These are phyloP conservation scores for Ceratobasidium sp. DNA, from an alignment of 1,284 basidiomycete species.

Conservation along the genomic window DNA sequence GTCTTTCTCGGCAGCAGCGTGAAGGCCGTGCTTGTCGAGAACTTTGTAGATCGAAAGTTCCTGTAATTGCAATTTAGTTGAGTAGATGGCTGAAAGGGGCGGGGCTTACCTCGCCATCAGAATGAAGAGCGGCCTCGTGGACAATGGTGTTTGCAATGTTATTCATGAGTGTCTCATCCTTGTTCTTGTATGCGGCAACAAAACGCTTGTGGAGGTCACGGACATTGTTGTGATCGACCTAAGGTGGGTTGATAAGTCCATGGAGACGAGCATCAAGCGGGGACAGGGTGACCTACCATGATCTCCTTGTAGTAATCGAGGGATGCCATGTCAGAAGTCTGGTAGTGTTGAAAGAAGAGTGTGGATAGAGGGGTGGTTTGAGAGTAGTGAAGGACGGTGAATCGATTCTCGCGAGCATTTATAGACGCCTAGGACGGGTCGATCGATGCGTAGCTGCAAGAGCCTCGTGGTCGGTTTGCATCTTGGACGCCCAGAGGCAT, in stretches of 20 bases:
- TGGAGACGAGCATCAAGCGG: not conserved
- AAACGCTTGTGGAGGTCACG: slow-evolving; percentile 4
- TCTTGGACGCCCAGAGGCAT: not conserved
- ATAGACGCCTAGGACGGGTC: not conserved
- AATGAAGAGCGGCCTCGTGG: not conserved
- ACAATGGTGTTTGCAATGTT: slow-evolving; percentile 8
- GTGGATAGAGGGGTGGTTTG: not conserved
- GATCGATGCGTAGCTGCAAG: slow-evolving; percentile 12
- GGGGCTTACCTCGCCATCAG: slow-evolving; percentile 1
- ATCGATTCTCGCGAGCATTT: not conserved
- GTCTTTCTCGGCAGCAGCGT: slow-evolving; percentile 28
- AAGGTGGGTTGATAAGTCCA: not conserved
- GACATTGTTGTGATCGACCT: slow-evolving; percentile 23
- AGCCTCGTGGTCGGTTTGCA: not conserved
- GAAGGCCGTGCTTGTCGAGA: slow-evolving; percentile 11
- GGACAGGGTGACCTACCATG: not conserved
- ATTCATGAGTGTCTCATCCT: not conserved
- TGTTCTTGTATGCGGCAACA: not conserved
- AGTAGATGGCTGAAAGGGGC: not conserved
- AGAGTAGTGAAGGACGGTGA: not conserved
- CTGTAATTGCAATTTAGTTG: not conserved
- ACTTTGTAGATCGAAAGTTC: slow-evolving; percentile 33
- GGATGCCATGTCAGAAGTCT: not conserved
- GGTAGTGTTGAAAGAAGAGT: not conserved
- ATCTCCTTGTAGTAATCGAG: slow-evolving; percentile 14